Evolutionary conservation across 1,139 yeast genomes (phyloP).

Genomic region (Pichia sp.): DNA sequence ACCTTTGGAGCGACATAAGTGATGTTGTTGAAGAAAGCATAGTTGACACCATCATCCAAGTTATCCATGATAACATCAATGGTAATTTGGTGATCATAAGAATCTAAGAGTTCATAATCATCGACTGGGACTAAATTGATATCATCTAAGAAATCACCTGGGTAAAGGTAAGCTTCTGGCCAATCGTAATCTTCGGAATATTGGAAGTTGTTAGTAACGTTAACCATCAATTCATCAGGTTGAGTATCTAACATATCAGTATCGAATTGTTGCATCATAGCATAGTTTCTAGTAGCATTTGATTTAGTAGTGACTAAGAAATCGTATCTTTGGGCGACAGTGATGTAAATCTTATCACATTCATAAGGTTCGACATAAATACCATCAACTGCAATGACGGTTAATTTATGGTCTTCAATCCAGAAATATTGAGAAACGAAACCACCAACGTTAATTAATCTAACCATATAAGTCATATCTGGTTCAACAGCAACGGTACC

Average conservation of each 20-base stretch:
- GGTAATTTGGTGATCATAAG: conserved; percentile 63
- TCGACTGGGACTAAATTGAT: conserved; percentile 58
- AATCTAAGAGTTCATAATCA: conserved; percentile 51
- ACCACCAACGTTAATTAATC: conserved; percentile 81
- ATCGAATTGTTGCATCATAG: conserved; percentile 78
- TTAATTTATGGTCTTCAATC: conserved; percentile 81
- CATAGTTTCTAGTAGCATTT: conserved; percentile 58
- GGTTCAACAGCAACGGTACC: conserved; percentile 72
- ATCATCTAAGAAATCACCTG: conserved; percentile 56
- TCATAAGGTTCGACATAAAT: conserved; percentile 56
- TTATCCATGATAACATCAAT: conserved; percentile 77
- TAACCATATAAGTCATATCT: conserved; percentile 72
- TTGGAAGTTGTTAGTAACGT: conserved; percentile 69
- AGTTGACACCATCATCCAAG: conserved; percentile 78
- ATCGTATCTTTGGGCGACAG: conserved; percentile 78
- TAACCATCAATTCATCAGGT: conserved; percentile 61
- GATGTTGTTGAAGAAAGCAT: conserved; percentile 86
- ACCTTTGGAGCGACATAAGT: conserved; percentile 79
- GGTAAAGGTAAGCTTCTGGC: conserved; percentile 50
- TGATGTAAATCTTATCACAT: conserved; percentile 56
- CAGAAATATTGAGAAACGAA: conserved; percentile 83
- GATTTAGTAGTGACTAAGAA: conserved; percentile 71
- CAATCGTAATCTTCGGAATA: conserved; percentile 48
- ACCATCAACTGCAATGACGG: conserved; percentile 82
- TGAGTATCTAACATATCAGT: conserved; percentile 72